Percentiles rank a stretch among this genome's conserved stretches.
Conservation (phyloP, 2,329 filamentous ascomycete species). For the Neurospora crassa region DNA sequence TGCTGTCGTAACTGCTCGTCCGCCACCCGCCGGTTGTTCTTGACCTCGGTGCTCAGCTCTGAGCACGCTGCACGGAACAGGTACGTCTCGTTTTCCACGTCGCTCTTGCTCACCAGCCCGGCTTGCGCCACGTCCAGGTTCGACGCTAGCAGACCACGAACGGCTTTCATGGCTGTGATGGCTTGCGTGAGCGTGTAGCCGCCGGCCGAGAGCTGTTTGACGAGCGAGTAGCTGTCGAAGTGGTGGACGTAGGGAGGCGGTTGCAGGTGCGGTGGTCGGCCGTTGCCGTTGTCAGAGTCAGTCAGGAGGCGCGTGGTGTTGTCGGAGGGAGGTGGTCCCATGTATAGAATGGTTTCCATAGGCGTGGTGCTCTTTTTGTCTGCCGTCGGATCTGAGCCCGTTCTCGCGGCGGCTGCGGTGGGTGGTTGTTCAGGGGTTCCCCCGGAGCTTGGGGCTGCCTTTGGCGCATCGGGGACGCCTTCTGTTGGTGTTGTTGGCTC, state of each 20-base stretch:
- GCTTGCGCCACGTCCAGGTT: conserved; percentile 76
- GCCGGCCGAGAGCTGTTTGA: conserved; percentile 63
- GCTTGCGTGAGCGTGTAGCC: conserved; percentile 69
- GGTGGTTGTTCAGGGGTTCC: not conserved
- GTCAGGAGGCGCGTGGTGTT: conserved; percentile 28
- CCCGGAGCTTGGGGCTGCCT: not conserved
- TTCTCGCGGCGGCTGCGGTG: conserved; percentile 10
- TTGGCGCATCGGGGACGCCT: not conserved
- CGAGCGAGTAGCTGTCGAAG: conserved; percentile 89
- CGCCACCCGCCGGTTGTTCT: conserved; percentile 63
- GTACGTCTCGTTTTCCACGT: conserved; percentile 92
- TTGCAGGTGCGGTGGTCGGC: conserved; percentile 53
- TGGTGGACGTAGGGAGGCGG: conserved; percentile 83
- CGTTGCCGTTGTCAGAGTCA: conserved; percentile 24
- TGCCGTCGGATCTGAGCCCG: conserved; percentile 20
- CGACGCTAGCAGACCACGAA: conserved; percentile 64
- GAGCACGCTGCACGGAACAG: conserved; percentile 90
- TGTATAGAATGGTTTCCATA: conserved; percentile 41
- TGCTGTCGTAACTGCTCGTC: conserved; percentile 78
- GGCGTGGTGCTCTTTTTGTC: conserved; percentile 31
- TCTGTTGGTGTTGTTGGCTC: not conserved
- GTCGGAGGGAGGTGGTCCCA: conserved; percentile 31
- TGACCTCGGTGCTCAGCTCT: conserved; percentile 80
- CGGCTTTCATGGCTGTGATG: conserved; percentile 84
- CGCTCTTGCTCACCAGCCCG: conserved; percentile 77